These are phyloP conservation scores for Hypoxylon fuscum DNA, from an alignment of 495 filamentous ascomycete species.

Conservation along the genomic window DNA sequence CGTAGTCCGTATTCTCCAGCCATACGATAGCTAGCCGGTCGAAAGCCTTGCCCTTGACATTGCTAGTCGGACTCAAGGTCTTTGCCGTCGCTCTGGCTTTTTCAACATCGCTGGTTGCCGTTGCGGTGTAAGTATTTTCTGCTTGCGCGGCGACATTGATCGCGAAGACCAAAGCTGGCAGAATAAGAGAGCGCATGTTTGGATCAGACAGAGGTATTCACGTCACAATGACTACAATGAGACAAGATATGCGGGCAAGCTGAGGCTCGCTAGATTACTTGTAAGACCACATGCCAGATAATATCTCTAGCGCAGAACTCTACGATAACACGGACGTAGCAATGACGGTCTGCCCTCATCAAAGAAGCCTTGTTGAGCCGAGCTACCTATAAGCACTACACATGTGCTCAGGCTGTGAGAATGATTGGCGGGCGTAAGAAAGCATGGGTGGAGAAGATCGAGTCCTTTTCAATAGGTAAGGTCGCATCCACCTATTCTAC, in stretches of 20 bases:
- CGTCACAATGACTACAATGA: not conserved
- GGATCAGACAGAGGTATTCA: not conserved
- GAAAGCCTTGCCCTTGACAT: conserved; percentile 71
- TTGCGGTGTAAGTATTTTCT: conserved; percentile 43
- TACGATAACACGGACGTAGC: too few relatives aligned
- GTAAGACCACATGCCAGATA: too few relatives aligned
- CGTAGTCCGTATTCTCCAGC: conserved; percentile 76
- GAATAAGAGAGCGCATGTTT: conserved; percentile 33
- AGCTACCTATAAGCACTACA: conserved; percentile 4
- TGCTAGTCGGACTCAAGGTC: conserved; percentile 62
- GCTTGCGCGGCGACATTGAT: conserved; percentile 31
- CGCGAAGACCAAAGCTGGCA: conserved; percentile 26
- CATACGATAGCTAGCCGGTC: conserved; percentile 74
- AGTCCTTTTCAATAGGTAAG: conserved; percentile 2
- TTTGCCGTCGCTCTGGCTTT: conserved; percentile 47
- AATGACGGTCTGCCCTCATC: too few relatives aligned
- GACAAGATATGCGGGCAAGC: not conserved
- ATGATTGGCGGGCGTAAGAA: conserved; percentile 17
- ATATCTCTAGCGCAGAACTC: too few relatives aligned
- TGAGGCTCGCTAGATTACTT: too few relatives aligned
- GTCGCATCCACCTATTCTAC: conserved; percentile 28
- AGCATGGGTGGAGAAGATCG: conserved; percentile 10
- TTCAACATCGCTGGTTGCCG: conserved; percentile 41
- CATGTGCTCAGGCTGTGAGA: conserved; percentile 15
- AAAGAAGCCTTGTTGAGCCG: not conserved